These are phyloP conservation scores for Brassica napus DNA, from an alignment of 345 rosid species.

Conservation along the genomic window DNA sequence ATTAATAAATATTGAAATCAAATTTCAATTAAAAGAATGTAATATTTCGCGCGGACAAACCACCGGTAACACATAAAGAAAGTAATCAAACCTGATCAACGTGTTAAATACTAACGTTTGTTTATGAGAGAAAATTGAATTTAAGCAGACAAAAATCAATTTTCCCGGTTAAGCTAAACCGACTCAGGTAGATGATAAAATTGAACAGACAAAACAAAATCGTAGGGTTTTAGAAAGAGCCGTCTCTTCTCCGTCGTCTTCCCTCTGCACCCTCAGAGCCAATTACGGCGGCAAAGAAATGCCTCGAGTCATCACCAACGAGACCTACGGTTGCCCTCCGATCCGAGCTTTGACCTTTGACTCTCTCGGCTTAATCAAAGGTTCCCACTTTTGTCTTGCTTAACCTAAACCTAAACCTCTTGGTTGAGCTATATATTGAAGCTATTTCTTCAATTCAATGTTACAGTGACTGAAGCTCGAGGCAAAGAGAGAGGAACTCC, in stretches of 20 bases:
- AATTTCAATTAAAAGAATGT: too few species aligned
- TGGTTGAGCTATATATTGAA: not conserved
- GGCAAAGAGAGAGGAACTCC: constrained; percentile 54
- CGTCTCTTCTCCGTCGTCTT: constrained; percentile 15
- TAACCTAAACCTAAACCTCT: not conserved
- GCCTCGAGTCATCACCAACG: constrained; percentile 78
- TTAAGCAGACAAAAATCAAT: not conserved
- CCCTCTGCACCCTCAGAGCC: constrained; percentile 7
- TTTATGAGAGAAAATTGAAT: not conserved
- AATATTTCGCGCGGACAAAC: too few species aligned
- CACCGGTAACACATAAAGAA: too few species aligned
- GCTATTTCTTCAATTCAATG: constrained; percentile 10
- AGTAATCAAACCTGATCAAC: too few species aligned
- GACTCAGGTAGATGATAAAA: not conserved
- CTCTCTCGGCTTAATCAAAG: constrained; percentile 79
- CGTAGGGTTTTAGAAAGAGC: constrained; percentile 29
- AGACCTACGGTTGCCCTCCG: constrained; percentile 75
- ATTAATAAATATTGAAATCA: too few species aligned
- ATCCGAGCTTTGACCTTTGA: constrained; percentile 83
- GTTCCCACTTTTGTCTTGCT: constrained; percentile 32
- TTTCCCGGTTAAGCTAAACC: not conserved
- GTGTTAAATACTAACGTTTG: not conserved
- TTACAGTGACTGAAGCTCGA: constrained; percentile 68
- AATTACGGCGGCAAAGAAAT: constrained; percentile 46
- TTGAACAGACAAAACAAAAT: not conserved